Evolutionary conservation across 2,329 filamentous ascomycete species (phyloP), one percentile per base, ranked within the genome.

Genomic region (Stagonosporopsis tanaceti): DNA sequence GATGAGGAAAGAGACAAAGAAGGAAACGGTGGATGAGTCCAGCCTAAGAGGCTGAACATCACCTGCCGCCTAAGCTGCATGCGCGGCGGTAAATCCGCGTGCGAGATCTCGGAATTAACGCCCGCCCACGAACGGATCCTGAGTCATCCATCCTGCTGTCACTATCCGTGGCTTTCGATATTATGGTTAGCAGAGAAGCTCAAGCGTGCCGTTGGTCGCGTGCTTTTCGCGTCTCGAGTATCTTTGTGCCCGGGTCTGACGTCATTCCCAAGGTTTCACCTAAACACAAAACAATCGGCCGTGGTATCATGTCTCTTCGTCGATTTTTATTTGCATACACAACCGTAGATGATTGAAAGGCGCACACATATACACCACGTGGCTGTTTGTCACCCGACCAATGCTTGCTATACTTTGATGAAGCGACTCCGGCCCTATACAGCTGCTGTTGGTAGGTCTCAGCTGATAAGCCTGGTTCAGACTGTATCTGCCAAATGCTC

Each of bases 41-140:
- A 53, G 40, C 39, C 47, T 48, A 50, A 48, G 46, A 59, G 50
- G 40, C 51, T 57, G 38, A 52, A 39, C 17, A 45, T 52, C 48
- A 57, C 54, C 50, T 57, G 54, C 44, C 25, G 40, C 24, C 50
- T 39, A 48, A 30, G 14, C 48, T 57, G 54, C 54, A 57, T 57
- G 34, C 40, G 39, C 48, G 27, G 42, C 32, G 48, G 40, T 57
- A 53, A 38, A 53, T 53, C 54, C 54, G 54, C 39, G 54, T 57
- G 44, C 54, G 54, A 44, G 24, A 27, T 25, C n/a, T 22, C 48
- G 48, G 25, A 7, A 47, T 34, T 44, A 44, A 28, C 15, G 27
- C 20, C 38, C 25, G 32, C 25, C 48, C 44, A 15, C 37, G 48
- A 22, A 25, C 28, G 17, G 12, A 8, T 27, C 39, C 44, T 57